Base-by-base conservation (phyloP, 2,329 filamentous ascomycete species). In the Trichoderma cornu-damae region DNA sequence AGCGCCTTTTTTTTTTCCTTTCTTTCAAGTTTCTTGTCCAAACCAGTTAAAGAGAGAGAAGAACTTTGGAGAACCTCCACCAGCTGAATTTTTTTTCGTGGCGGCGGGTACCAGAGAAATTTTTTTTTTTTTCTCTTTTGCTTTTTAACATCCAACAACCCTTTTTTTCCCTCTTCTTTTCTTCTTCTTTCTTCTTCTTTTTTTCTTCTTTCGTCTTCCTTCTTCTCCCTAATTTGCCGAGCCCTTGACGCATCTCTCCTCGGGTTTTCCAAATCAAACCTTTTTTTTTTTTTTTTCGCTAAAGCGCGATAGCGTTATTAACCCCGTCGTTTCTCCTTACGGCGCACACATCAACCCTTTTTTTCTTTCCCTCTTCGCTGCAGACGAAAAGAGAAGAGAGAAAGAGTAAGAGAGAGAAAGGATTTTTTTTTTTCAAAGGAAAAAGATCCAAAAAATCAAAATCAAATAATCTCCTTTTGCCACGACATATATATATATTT, bases 321-420 rank as follows among this genome's bases (percentile, higher is more conserved):
- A 55, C 51, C 51, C 51, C 51, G 51, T 55, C 51, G 42, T 38
- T 55, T 55, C 51, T 55, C 51, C 51, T 55, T 55, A 42, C 51
- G 51, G 51, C 51, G 51, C 51, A 55, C 51, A 55, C 51, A 55
- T 47, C 51, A 55, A 42, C 51, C 51, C 51, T 55, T 47, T 32
- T n/a, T 14, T 16, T 20, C 51, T 35, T n/a, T 22, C 42, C 37
- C n/a, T 6, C 37, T 16, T 2, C 37, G 37, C 51, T 42, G 51
- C 51, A 55, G 47, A 55, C 51, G 51, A 55, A 55, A 38, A 47
- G 42, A n/a, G n/a, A n/a, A n/a, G n/a, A n/a, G n/a, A n/a, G n/a
- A n/a, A n/a, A n/a, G n/a, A n/a, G n/a, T n/a, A n/a, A n/a, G n/a
- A 55, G 42, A 55, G 12, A 46, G 22, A 35, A 35, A 54, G 6